Percentiles rank a stretch among this genome's conserved stretches.
Evolutionary conservation across 306 rosid species (phyloP).

Genomic region (Inga oerstediana): DNA sequence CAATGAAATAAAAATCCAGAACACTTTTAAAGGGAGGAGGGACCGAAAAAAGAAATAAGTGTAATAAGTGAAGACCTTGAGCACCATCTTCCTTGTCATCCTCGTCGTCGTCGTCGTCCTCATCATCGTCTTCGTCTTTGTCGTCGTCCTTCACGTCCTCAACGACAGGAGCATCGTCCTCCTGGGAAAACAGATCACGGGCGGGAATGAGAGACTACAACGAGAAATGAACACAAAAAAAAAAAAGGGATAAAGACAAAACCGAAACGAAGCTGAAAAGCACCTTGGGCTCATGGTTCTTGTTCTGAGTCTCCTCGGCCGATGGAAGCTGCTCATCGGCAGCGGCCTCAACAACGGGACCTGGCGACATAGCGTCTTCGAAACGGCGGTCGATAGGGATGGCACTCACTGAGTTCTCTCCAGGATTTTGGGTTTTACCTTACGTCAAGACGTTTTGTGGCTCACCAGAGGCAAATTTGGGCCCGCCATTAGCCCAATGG

Average conservation of each 20-base stretch:
- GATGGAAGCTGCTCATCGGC: conserved; percentile 38
- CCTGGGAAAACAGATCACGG: conserved; percentile 29
- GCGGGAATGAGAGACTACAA: neutral
- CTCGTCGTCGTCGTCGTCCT: conserved; percentile 59
- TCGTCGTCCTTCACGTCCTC: conserved; percentile 82
- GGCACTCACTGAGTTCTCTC: conserved; percentile 7
- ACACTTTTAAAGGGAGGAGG: neutral
- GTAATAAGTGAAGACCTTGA: conserved; percentile 43
- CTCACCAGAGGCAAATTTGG: conserved; percentile 29
- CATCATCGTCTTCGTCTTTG: conserved; percentile 50
- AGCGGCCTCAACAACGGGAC: conserved; percentile 61
- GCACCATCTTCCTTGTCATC: conserved; percentile 64
- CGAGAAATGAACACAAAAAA: neutral
- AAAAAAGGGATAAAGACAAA: neutral
- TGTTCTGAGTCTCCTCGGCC: conserved; percentile 46
- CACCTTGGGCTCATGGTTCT: conserved; percentile 49
- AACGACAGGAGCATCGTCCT: conserved; percentile 59
- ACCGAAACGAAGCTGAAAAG: neutral
- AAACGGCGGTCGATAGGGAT: conserved; percentile 13
- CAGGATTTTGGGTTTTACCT: neutral
- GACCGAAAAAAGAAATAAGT: neutral
- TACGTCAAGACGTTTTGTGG: neutral
- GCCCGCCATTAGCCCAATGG: neutral
- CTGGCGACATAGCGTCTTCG: conserved; percentile 65
- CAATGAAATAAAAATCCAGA: neutral